Evolutionary conservation across 805 yeast species (phyloP).

Genomic region (Starmerella gropengiesseri): DNA sequence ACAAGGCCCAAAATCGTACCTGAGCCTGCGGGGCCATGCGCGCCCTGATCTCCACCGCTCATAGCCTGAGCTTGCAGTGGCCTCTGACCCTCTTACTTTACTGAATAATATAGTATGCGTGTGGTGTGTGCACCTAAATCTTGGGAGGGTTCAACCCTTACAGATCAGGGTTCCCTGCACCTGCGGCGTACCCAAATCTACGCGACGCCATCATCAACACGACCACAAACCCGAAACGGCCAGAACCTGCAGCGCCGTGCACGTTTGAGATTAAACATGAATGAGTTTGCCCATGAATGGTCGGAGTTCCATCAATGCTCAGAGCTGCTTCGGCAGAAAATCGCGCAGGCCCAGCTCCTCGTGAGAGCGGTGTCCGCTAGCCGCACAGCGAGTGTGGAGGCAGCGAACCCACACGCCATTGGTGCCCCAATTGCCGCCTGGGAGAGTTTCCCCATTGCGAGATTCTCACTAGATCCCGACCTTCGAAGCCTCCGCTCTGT

Average conservation of each 20-base stretch:
- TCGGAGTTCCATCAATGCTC: not conserved
- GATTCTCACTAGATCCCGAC: not conserved
- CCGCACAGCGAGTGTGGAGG: not conserved
- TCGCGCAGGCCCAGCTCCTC: slow-evolving; percentile 3
- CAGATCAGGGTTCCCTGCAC: no score
- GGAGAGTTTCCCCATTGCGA: not conserved
- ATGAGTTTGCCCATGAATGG: slow-evolving; percentile 1
- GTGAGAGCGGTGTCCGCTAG: not conserved
- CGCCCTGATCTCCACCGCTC: no score
- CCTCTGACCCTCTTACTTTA: no score
- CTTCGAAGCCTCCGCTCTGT: slow-evolving; percentile 1
- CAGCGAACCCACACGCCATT: not conserved
- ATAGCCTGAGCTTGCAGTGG: no score
- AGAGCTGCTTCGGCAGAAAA: slow-evolving; percentile 4
- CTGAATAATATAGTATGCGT: no score
- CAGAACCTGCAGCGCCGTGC: not conserved
- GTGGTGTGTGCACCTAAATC: no score
- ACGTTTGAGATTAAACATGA: not conserved
- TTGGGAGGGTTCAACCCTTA: no score
- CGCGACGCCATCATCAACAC: no score
- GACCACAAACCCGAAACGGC: not conserved
- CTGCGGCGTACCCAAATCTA: no score
- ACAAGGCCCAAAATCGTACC: no score
- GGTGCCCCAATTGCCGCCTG: not conserved
- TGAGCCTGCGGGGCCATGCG: no score